These are phyloP conservation scores for Psidium friedrichsthalianum DNA, from an alignment of 345 rosid species.

Conservation along the genomic window DNA sequence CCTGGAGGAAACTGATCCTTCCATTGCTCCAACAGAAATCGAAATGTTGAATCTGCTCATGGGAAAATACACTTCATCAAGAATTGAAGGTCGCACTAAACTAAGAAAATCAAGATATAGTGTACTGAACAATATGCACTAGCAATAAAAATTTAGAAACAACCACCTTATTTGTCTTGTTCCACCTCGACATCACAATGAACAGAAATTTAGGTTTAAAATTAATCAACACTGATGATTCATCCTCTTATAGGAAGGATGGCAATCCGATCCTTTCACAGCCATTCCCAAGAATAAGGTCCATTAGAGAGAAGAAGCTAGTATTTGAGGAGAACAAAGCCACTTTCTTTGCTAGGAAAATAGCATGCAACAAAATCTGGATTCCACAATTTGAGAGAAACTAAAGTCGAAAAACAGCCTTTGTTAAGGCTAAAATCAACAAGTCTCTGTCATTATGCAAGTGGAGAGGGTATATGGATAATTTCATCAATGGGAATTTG, in stretches of 20 bases:
- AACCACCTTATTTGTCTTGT: not conserved
- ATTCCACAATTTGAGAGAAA: not conserved
- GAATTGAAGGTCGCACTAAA: not conserved
- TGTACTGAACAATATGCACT: not conserved
- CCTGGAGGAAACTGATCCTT: constrained; percentile 62
- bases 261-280: not conserved
- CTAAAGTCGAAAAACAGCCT: not conserved
- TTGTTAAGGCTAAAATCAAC: not conserved
- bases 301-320: not conserved
- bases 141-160: not conserved
- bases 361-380: not conserved
- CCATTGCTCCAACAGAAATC: constrained; percentile 81
- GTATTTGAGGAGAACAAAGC: not conserved
- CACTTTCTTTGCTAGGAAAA: not conserved
- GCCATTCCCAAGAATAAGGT: not conserved
- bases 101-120: not conserved
- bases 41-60: constrained; percentile 58
- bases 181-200: not conserved
- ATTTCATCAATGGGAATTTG: not conserved
- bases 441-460: not conserved
- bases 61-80: not conserved
- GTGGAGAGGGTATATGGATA: not conserved
- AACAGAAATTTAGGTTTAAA: not conserved
- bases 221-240: not conserved
- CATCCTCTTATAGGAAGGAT: not conserved